Base-by-base conservation (phyloP, 2,329 filamentous ascomycete genomes). In the Penicillium sp. region DNA sequence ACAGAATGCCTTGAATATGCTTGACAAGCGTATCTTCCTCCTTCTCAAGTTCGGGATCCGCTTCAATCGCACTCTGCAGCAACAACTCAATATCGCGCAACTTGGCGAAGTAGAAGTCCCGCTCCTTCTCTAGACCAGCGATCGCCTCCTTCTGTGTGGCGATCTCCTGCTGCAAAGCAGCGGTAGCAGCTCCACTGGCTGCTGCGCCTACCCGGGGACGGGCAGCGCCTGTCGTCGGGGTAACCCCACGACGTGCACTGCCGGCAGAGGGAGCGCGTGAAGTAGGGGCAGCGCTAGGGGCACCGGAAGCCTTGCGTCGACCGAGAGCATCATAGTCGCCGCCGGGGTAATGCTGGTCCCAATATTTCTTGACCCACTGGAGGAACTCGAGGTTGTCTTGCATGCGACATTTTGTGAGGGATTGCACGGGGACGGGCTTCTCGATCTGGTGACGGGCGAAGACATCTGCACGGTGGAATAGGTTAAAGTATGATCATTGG, bases 91-190 rank as follows among this genome's bases (percentile, higher is more conserved):
- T 99, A 68, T 99, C 93, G 52, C 93, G 82, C 57, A 99, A 80
- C 79, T 99, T 99, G 80, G 89, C 95, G 74, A 99, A 99, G 79
- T 99, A 99, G 71, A 99, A 99, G 71, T 99, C 93, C 41, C 93
- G 82, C 77, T 99, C 93, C 63, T 93, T 86, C 79, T 99, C 93
- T 35, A 99, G 79, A 1, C 93, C 93, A 11, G 83, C 80, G n/a
- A 99, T 92, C 0, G 89, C 95, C 76, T 97, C 92, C 79, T 95
- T 95, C 61, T 97, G 80, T 25, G 87, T 88, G 35, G 81, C 80
- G 68, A 95, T 93, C 79, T 97, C 93, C 66, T 87, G 81, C 68
- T 88, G 82, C 61, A 99, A 75, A 3, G 85, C 89, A 10, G 87
- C 82, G 25, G 78, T 82, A 28, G 80, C 85, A 7, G 83, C 59